Base-by-base conservation (phyloP, 768 basidiomycete genomes). In the Boletus reticulatus region DNA sequence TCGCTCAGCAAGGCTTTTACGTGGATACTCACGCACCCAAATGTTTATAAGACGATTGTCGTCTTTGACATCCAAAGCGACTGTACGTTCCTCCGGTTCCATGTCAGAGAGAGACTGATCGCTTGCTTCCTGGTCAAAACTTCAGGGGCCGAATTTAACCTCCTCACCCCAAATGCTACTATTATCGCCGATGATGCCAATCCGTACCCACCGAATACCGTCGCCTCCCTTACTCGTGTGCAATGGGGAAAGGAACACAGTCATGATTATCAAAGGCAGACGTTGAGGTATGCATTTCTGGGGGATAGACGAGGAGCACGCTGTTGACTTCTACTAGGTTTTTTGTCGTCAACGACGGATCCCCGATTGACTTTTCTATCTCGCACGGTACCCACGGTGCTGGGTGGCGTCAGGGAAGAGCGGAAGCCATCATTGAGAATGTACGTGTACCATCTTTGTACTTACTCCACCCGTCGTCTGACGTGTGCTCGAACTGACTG, bases 21-120 rank as follows among this genome's bases (percentile, higher is more conserved):
- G 14, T 53, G 53, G 53, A 48, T 53, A 12, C 38, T 53, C 31
- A 39, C 38, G 13, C 47, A 53, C 39, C 45, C 53, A 17, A 39
- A 31, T 24, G 31, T 42, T 9, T 53, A 48, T 19, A 48, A 48
- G 46, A 53, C 53, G 4, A 1, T 16, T 2, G 36, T 48, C 41
- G 24, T 11, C 10, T 43, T 57, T n/a, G 56, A 53, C 46, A 57
- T 53, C 22, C 56, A 57, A 19, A 53, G 51, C 17, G 41, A 57
- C 27, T 48, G 52, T 57, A 31, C 37, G 56, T 37, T 24, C 19
- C 6, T 31, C 43, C 6, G 17, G 27, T n/a, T 31, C 45, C 11
- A 20, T 14, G 31, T 14, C 14, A 9, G 2, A 10, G 31, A 24
- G 27, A 29, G 27, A 29, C 27, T 29, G 27, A 29, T 9, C 27